Conservation (phyloP, 208 protist species). For the Dictyostelium gargantuum region DNA sequence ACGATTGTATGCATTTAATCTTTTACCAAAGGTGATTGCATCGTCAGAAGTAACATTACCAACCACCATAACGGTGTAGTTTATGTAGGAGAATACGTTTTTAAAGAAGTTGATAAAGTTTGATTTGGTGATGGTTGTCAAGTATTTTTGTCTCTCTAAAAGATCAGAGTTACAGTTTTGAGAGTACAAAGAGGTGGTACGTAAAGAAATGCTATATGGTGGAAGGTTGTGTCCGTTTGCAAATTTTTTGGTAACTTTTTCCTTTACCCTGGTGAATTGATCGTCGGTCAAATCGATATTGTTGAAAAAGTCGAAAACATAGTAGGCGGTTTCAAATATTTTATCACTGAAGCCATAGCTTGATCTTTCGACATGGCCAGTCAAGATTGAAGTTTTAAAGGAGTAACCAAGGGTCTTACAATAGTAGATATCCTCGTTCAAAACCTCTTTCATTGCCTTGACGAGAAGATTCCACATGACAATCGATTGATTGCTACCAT, state of each 20-base stretch:
- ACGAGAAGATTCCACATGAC: not conserved
- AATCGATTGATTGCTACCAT: not conserved
- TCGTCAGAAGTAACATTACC: not conserved
- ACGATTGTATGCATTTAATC: not conserved
- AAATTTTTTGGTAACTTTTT: not conserved
- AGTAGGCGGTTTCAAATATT: not conserved
- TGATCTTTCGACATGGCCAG: not conserved
- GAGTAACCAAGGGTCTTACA: not conserved
- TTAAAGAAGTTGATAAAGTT: not conserved
- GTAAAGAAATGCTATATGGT: not conserved
- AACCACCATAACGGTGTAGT: not conserved
- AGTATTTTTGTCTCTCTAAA: not conserved
- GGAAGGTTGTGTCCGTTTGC: not conserved
- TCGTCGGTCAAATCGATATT: not conserved
- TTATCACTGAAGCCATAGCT: not conserved
- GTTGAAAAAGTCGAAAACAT: not conserved
- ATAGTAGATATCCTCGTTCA: conserved; percentile 53
- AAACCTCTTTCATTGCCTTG: not conserved
- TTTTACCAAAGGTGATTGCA: not conserved
- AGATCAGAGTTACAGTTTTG: not conserved
- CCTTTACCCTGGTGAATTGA: not conserved
- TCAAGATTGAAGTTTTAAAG: not conserved
- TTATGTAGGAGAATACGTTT: not conserved
- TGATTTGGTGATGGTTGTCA: not conserved
- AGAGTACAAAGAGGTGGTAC: not conserved